Evolutionary conservation across 495 filamentous ascomycete genomes (phyloP), one percentile per base, ranked within the genome.

Genomic region (Xylaria intraflava): DNA sequence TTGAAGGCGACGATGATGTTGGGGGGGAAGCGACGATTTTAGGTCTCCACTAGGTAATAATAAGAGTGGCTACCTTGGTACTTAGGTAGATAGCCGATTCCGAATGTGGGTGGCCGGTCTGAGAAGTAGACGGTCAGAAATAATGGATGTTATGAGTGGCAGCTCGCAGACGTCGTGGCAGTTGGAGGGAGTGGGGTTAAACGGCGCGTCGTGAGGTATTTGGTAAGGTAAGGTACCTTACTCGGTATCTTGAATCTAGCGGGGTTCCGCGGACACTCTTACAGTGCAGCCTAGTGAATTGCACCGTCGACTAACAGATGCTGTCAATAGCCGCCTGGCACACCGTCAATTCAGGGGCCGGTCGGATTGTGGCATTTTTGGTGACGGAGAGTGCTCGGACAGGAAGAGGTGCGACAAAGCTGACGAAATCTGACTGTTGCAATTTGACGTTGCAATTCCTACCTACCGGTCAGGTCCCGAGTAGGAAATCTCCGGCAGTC

Each of bases 1-100:
- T 39, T 29, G 16, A 38, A 42, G 35, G 27, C 11, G 12, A 24
- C 22, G 44, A 62, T 23, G 59, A 65, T 39, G 64, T 51, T 61
- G 43, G 45, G 49, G 52, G 51, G 43, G 46, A 30, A 49, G 44
- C 30, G 14, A 38, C 10, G 16, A 17, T 16, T 41, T 49, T 49
- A 3, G 46, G 48, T 19, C n/a, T 23, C 14, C 9, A 42, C n/a
- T 24, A 24, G 5, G 5, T 22, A 40, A n/a, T 6, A 7, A n/a
- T 40, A 14, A 7, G 14, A 40, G 12, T 40, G 16, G 4, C 4
- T 6, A 16, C 36, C 16, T 40, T 5, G 20, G n/a, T 45, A 45
- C 22, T 29, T 19, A 23, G 3, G 24, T 30, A 24, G 14, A 2
- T 7, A 30, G 29, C 51, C 51, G 51, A 46, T 53, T 3, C 51